A percentile compares a stretch with the other conserved stretches of the same genome.
Conservation (phyloP, 2,329 filamentous ascomycete species). For the Tolypocladium ovalisporum region DNA sequence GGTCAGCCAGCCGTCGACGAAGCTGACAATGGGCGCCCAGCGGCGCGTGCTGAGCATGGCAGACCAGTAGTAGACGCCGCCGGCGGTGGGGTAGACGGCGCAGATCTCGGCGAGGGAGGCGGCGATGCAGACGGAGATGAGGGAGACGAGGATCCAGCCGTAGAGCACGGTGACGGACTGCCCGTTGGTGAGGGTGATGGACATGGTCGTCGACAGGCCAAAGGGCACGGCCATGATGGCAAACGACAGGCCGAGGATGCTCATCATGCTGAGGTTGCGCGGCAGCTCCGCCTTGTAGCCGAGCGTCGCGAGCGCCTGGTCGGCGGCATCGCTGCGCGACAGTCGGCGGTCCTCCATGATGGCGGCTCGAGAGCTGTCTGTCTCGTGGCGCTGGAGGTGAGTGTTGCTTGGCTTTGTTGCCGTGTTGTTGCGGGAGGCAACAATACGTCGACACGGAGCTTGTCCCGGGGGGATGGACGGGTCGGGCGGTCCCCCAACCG, state of each 20-base stretch:
- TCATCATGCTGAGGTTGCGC: conserved; percentile 38
- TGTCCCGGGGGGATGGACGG: no score
- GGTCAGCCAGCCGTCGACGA: conserved; percentile 65
- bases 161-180: conserved; percentile 65
- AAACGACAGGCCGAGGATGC: conserved; percentile 37
- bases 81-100: conserved; percentile 51
- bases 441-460: background rate
- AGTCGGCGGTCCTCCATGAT: conserved; percentile 6
- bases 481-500: no score
- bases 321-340: conserved; percentile 18
- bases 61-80: conserved; percentile 65
- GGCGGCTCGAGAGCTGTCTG: background rate
- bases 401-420: background rate
- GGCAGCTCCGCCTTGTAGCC: conserved; percentile 40
- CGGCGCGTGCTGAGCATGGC: conserved; percentile 50
- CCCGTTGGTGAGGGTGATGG: conserved; percentile 53
- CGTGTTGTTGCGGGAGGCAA: background rate
- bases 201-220: conserved; percentile 36
- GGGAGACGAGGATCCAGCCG: conserved; percentile 51
- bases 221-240: conserved; percentile 41
- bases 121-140: conserved; percentile 63
- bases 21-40: conserved; percentile 55
- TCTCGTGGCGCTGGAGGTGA: background rate
- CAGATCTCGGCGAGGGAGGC: conserved; percentile 64
- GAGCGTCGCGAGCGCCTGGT: conserved; percentile 32